These are phyloP conservation scores for Coprinellus micaceus DNA, from an alignment of 768 basidiomycete genomes.

Conservation along the genomic window DNA sequence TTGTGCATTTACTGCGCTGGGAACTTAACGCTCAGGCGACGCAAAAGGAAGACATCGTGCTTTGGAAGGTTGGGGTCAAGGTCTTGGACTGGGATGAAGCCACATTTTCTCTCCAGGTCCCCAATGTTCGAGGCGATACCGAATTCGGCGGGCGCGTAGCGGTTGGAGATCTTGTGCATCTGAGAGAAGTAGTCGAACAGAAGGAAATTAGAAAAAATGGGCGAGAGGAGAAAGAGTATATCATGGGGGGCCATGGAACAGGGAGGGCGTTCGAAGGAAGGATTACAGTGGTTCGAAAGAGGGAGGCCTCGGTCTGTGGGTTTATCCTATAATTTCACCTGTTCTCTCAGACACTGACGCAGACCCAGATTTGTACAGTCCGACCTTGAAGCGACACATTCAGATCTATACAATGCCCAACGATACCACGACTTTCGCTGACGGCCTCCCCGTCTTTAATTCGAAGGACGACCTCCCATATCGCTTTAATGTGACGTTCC, in stretches of 20 bases:
- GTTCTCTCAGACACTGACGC: background rate
- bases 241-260: conserved; percentile 1
- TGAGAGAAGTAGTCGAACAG: conserved; percentile 37
- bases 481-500: conserved; percentile 45
- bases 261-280: conserved; percentile 15
- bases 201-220: conserved; percentile 10
- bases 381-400: conserved; percentile 38
- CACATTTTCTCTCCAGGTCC: conserved; percentile 33
- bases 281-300: conserved; percentile 32
- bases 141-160: conserved; percentile 27
- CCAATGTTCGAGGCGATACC: conserved; percentile 40
- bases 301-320: conserved; percentile 46
- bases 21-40: conserved; percentile 40
- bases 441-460: conserved; percentile 25
- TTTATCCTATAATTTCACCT: conserved; percentile 9
- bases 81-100: conserved; percentile 34
- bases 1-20: conserved; percentile 40
- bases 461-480: conserved; percentile 36
- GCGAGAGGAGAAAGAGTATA: conserved; percentile 3
- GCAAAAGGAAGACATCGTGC: conserved; percentile 41
- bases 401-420: conserved; percentile 28
- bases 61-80: conserved; percentile 38
- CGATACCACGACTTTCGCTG: conserved; percentile 18
- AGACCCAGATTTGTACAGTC: conserved; percentile 36
- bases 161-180: conserved; percentile 41